Evolutionary conservation across 2,329 filamentous ascomycete species (phyloP).

Genomic region (Massarina eburnea): DNA sequence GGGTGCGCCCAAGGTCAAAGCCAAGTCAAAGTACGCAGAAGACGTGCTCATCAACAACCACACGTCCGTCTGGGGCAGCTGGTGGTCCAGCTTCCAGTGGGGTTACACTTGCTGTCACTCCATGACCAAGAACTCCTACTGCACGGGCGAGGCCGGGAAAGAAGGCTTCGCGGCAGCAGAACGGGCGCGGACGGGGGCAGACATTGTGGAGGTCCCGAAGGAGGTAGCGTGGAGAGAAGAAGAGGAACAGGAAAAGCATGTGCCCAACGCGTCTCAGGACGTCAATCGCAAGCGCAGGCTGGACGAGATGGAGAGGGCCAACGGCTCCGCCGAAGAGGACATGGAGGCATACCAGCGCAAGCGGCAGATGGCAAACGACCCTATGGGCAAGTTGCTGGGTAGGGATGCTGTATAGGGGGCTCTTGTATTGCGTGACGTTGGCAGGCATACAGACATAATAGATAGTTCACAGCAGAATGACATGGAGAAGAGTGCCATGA

Average conservation of each 20-base stretch:
- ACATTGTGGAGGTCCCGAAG: constrained; percentile 47
- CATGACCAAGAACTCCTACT: constrained; percentile 93
- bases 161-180: constrained; percentile 78
- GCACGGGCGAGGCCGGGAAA: constrained; percentile 88
- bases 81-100: constrained; percentile 96
- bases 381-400: constrained; percentile 80
- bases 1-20: constrained; percentile 73
- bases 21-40: constrained; percentile 89
- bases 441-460: constrained; percentile 9
- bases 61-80: constrained; percentile 90
- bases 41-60: constrained; percentile 90
- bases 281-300: constrained; percentile 69
- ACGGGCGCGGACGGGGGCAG: constrained; percentile 53
- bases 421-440: constrained; percentile 39
- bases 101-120: constrained; percentile 96
- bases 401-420: constrained; percentile 58
- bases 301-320: constrained; percentile 80
- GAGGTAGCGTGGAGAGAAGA: constrained; percentile 48
- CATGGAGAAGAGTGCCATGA: constrained; percentile 29
- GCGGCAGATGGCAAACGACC: constrained; percentile 72
- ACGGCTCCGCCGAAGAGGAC: constrained; percentile 77
- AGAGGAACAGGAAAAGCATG: constrained; percentile 42
- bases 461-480: constrained; percentile 26
- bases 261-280: constrained; percentile 48
- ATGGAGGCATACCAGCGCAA: constrained; percentile 84